Evolutionary conservation across 768 basidiomycete species (phyloP).

Genomic region (Kwoniella sp.): DNA sequence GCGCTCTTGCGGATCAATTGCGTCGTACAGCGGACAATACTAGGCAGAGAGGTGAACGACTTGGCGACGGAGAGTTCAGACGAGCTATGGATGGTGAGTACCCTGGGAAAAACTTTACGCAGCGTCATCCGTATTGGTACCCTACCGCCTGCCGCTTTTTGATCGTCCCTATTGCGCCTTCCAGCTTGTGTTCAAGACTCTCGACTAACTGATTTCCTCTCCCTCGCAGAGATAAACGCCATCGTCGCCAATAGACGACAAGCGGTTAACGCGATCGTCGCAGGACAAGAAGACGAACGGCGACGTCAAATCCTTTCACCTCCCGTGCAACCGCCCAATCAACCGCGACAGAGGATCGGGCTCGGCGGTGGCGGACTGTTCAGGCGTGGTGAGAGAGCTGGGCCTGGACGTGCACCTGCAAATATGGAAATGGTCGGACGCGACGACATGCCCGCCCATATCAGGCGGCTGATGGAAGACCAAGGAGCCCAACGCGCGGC

Average conservation of each 20-base stretch:
- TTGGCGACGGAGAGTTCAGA: slow-evolving; percentile 6
- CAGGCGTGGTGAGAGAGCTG: slow-evolving; percentile 14
- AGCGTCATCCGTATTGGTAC: too few species aligned
- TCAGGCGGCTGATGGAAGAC: too few species aligned
- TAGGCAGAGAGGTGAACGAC: not conserved
- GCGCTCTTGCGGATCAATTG: not conserved
- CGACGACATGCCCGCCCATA: too few species aligned
- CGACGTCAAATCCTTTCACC: slow-evolving; percentile 29
- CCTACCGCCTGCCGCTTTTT: too few species aligned
- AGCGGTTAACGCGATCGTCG: slow-evolving; percentile 14
- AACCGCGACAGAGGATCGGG: slow-evolving; percentile 18
- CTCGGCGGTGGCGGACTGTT: slow-evolving; percentile 39
- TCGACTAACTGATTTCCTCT: not conserved
- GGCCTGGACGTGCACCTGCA: too few species aligned
- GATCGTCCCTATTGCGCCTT: too few species aligned
- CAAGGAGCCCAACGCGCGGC: not conserved
- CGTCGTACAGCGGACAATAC: not conserved
- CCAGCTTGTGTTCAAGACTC: too few species aligned
- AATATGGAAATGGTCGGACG: too few species aligned
- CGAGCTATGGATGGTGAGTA: slow-evolving; percentile 25
- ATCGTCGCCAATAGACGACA: not conserved
- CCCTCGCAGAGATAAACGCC: slow-evolving; percentile 17
- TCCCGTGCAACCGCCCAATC: not conserved
- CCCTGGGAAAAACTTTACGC: too few species aligned
- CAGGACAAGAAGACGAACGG: slow-evolving; percentile 21